Base-by-base conservation (phyloP, 2,329 filamentous ascomycete genomes). In the Beauveria australis region DNA sequence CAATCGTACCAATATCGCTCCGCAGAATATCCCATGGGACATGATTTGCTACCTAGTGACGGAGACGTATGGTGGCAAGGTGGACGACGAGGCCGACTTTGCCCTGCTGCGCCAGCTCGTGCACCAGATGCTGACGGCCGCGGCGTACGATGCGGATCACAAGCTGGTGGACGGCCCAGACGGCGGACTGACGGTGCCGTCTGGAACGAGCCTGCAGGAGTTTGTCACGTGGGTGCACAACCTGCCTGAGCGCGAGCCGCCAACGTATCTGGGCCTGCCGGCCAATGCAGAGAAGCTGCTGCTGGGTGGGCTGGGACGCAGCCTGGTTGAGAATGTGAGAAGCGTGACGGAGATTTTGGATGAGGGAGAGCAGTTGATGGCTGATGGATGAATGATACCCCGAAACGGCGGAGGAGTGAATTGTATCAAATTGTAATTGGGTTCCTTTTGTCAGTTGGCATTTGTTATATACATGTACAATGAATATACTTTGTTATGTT, bases 61-160 rank as follows among this genome's bases (percentile, higher is more conserved):
- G 1, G 93, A 97, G 76, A 97, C 92, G 64, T 99, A 99, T 71
- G 94, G 94, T 65, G 94, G 94, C 73, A 99, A 99, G 79, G 92
- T 99, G 67, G 94, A 99, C 71, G 86, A 97, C 70, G 89, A 92
- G 65, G 87, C 78, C 47, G 94, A 99, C 75, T 96, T 94, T 73
- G 77, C 78, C 56, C 81, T 87, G 49, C 84, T 99, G 18, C 80
- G 81, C 51, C 76, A 83, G 61, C 83, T 99, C 3, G 93, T 99
- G 53, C 75, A 85, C 48, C 82, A 81, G 37, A 87, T 95, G 73
- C 81, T 99, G 65, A 96, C 91, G 0, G 89, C 92, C 0, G 84
- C 88, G 1, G 94, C 94, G 3, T 99, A 95, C 70, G 94, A 99
- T 62, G 88, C 92, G 53, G 90, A 93, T 61, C 92, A 97, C 79